phyloP scores from a whole-genome alignment of 2,329 filamentous ascomycete species.

The Periconia digitata region DNA sequence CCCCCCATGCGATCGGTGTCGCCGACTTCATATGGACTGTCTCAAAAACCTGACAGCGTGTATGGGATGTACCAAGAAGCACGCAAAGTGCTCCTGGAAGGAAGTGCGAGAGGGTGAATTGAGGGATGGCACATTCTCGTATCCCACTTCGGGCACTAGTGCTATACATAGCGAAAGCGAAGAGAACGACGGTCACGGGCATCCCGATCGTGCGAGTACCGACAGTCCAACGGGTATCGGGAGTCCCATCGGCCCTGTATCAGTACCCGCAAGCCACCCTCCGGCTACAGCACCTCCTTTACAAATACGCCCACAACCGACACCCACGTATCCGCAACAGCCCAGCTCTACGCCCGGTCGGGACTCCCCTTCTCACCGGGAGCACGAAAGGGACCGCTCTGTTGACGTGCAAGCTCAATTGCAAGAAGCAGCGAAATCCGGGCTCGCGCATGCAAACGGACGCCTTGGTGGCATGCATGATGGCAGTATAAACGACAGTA shows the following conservation, averaged over 20 bases:
- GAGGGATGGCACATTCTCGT: slow-evolving; percentile 26
- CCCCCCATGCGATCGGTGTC: slow-evolving; percentile 84
- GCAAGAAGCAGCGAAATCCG: slow-evolving; percentile 37
- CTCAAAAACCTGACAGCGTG: slow-evolving; percentile 86
- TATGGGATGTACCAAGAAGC: slow-evolving; percentile 85
- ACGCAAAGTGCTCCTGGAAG: slow-evolving; percentile 85
- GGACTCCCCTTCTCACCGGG: slow-evolving; percentile 21
- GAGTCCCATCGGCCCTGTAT: slow-evolving; percentile 21
- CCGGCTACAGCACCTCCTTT: slow-evolving; percentile 4
- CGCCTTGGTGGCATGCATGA: slow-evolving; percentile 15
- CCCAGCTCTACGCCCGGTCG: slow-evolving; percentile 24
- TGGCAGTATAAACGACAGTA: slow-evolving; percentile 7
- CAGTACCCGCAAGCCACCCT: slow-evolving; percentile 11
- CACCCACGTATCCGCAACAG: slow-evolving; percentile 13
- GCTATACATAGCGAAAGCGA: slow-evolving; percentile 36
- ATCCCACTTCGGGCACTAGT: slow-evolving; percentile 22
- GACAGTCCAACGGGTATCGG: slow-evolving; percentile 29
- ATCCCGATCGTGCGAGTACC: slow-evolving; percentile 31
- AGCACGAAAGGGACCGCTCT: slow-evolving; percentile 17
- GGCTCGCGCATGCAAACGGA: slow-evolving; percentile 30
- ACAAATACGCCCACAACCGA: slow-evolving; percentile 14
- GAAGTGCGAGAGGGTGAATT: slow-evolving; percentile 75
- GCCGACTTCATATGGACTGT: slow-evolving; percentile 77
- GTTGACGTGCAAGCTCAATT: slow-evolving; percentile 29
- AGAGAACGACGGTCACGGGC: slow-evolving; percentile 12